Conservation (phyloP, 345 rosid species). For the Syzygium jambos region DNA sequence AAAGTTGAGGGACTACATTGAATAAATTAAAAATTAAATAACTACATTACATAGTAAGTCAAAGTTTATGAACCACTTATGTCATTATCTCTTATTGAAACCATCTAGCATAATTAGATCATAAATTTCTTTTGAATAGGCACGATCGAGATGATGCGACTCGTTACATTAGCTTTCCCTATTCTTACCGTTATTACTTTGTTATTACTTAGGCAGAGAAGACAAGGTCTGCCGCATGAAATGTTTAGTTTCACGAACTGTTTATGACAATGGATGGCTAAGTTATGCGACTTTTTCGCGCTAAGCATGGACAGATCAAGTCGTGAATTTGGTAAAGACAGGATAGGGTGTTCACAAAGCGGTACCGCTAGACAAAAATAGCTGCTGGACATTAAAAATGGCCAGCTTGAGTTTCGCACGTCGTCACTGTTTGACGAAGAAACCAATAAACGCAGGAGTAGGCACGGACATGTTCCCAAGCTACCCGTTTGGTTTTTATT, state of each 20-base stretch:
- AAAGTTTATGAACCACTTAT: too few relatives aligned
- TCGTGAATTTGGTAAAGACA: not conserved
- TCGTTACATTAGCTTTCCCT: not conserved
- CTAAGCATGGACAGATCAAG: not conserved
- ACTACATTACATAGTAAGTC: too few relatives aligned
- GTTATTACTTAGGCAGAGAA: not conserved
- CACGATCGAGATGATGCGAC: not conserved
- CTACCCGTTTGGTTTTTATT: not conserved
- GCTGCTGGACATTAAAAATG: not conserved
- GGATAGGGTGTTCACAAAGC: not conserved
- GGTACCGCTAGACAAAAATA: not conserved
- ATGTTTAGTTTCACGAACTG: not conserved
- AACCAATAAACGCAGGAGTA: not conserved
- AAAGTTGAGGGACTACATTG: too few relatives aligned
- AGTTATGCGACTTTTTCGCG: not conserved
- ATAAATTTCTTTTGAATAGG: not conserved
- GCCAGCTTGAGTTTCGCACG: not conserved
- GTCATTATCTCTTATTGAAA: too few relatives aligned
- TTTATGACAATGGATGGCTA: not conserved
- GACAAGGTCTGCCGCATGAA: not conserved
- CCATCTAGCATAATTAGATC: not conserved
- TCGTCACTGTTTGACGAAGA: not conserved
- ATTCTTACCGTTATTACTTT: not conserved
- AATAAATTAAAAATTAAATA: too few relatives aligned
- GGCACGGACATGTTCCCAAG: not conserved